Evolutionary conservation across 257 asterid species (phyloP).

Genomic region (Solanum microdontum): DNA sequence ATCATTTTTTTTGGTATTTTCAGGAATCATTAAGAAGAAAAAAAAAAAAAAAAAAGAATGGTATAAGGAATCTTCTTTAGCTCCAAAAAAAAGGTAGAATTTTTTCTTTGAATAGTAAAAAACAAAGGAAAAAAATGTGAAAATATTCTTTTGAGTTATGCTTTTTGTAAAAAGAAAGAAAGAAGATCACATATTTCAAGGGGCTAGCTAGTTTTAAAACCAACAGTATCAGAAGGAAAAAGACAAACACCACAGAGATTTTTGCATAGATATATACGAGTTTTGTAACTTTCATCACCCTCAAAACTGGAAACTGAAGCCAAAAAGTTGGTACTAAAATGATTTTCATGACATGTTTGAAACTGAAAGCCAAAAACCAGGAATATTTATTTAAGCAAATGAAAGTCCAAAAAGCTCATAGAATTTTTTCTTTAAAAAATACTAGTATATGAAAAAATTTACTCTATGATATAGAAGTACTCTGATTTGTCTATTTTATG

Average conservation of each 20-base stretch:
- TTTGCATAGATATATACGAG: not conserved
- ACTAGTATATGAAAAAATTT: not conserved
- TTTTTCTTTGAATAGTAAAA: constrained; percentile 5
- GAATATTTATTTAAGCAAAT: not conserved
- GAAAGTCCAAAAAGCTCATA: constrained; percentile 12
- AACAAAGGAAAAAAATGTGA: not conserved
- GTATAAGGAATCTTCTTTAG: constrained; percentile 20
- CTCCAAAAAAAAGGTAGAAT: not conserved
- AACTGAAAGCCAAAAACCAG: not conserved
- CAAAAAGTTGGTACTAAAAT: not conserved
- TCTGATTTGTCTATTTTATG: not conserved
- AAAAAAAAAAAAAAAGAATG: constrained; percentile 2
- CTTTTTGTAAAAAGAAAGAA: not conserved
- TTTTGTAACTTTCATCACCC: constrained; percentile 7
- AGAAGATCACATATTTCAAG: constrained; percentile 20
- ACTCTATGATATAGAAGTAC: too few species aligned
- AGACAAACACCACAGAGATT: constrained; percentile 13
- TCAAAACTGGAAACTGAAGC: not conserved
- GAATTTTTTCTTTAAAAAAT: not conserved
- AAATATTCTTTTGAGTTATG: not conserved
- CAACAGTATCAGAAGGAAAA: constrained; percentile 5
- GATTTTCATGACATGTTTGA: not conserved
- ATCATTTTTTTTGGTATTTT: not conserved
- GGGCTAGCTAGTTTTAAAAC: not conserved
- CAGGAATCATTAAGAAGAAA: not conserved